Evolutionary conservation across 129 eudicot species (phyloP).

Genomic region (Flaveria robusta): DNA sequence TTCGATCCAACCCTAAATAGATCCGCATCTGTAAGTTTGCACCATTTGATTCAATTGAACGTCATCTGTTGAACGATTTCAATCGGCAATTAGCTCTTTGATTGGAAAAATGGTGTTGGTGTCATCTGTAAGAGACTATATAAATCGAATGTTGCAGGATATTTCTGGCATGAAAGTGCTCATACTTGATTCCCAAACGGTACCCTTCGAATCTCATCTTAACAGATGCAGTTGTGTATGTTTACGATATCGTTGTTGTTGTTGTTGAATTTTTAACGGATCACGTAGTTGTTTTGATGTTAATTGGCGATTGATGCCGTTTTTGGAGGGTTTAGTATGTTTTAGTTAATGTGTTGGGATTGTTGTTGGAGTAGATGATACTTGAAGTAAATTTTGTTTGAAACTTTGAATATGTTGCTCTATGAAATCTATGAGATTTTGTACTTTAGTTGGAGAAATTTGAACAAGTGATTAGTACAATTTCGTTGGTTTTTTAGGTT

Average conservation of each 20-base stretch:
- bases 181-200: constrained; percentile 92
- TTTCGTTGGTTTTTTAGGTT: constrained; percentile 7
- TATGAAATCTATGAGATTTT: constrained; percentile 1
- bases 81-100: constrained; percentile 11
- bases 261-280: not conserved
- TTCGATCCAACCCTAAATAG: constrained; percentile 25
- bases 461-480: not conserved
- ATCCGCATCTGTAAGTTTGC: constrained; percentile 12
- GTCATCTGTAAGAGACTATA: constrained; percentile 66
- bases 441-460: not conserved
- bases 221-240: not conserved
- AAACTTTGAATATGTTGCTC: not conserved
- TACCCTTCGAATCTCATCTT: constrained; percentile 20
- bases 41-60: constrained; percentile 19
- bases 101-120: constrained; percentile 61
- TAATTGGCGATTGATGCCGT: constrained; percentile 11
- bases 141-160: constrained; percentile 87
- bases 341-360: not conserved
- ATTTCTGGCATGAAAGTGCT: constrained; percentile 98
- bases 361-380: not conserved
- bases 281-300: constrained; percentile 16
- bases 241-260: not conserved
- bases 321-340: constrained; percentile 11
- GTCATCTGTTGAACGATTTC: constrained; percentile 22
- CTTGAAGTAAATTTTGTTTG: not conserved